Conservation (phyloP, 306 rosid genomes). For the Sophora flavescens region DNA sequence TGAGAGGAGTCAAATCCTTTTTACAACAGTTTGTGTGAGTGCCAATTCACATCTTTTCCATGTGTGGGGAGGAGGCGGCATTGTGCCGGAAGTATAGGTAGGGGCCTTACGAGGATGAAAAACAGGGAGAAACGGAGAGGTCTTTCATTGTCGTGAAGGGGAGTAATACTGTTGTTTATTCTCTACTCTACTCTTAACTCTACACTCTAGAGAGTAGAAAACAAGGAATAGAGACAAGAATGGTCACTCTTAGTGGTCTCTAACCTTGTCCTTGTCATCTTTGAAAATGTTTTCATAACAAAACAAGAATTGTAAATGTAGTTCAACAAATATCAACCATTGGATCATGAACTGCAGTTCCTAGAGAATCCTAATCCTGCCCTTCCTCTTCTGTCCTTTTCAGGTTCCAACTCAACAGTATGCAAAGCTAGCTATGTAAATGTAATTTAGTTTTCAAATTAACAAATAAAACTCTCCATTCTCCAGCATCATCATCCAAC, state of each 20-base stretch:
- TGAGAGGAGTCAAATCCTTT: too few species aligned
- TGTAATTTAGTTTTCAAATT: neutral
- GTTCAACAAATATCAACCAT: neutral
- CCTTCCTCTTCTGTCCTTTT: neutral
- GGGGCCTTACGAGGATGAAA: too few species aligned
- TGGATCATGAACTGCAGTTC: neutral
- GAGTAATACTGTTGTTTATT: neutral
- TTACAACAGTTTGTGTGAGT: too few species aligned
- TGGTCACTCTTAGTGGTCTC: constrained; percentile 28
- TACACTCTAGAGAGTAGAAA: neutral
- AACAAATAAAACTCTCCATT: constrained; percentile 28
- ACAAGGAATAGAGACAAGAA: constrained; percentile 27
- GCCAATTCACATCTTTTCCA: too few species aligned
- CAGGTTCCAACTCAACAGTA: constrained; percentile 38
- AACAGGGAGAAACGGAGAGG: too few species aligned
- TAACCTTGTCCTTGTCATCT: constrained; percentile 27
- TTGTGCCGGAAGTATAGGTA: too few species aligned
- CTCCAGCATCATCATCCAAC: neutral
- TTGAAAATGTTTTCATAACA: neutral
- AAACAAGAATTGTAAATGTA: too few species aligned
- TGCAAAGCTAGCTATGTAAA: constrained; percentile 7
- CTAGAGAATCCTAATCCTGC: neutral
- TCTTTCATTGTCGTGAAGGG: too few species aligned
- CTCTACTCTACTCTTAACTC: constrained; percentile 6
- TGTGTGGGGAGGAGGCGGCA: too few species aligned